These are phyloP conservation scores for Hanseniaspora gamundiae DNA, from an alignment of 1,139 yeast species.

Conservation along the genomic window DNA sequence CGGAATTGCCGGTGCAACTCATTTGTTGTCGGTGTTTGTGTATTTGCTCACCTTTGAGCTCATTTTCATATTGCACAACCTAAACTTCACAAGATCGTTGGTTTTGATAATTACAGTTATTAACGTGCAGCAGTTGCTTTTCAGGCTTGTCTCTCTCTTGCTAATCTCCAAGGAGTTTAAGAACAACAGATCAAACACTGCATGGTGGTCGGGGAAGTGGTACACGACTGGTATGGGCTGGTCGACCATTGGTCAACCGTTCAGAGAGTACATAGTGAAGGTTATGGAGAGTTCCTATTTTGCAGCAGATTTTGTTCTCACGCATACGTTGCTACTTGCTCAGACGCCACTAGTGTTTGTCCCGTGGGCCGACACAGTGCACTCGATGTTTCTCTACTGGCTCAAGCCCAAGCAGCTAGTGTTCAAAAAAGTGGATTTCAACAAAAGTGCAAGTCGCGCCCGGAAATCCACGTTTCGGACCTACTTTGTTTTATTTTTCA, in stretches of 20 bases:
- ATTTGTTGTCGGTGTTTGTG: slow-evolving; percentile 37
- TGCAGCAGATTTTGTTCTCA: slow-evolving; percentile 58
- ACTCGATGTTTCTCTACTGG: slow-evolving; percentile 74
- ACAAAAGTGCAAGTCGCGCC: slow-evolving; percentile 26
- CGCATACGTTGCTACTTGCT: slow-evolving; percentile 48
- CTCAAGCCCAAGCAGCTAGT: slow-evolving; percentile 48
- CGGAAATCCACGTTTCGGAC: slow-evolving; percentile 29
- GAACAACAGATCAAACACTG: slow-evolving; percentile 42
- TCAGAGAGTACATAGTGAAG: slow-evolving; percentile 59
- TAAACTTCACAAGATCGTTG: slow-evolving; percentile 45
- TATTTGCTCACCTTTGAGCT: slow-evolving; percentile 47
- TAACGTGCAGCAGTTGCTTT: slow-evolving; percentile 42
- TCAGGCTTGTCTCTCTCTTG: slow-evolving; percentile 34
- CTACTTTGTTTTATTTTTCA: slow-evolving; percentile 34
- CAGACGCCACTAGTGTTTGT: slow-evolving; percentile 53
- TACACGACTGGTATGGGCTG: slow-evolving; percentile 45
- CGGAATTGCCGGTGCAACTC: slow-evolving; percentile 39
- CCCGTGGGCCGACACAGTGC: slow-evolving; percentile 69
- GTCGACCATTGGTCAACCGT: slow-evolving; percentile 48
- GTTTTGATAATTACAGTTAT: slow-evolving; percentile 46
- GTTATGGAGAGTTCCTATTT: slow-evolving; percentile 55
- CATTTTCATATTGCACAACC: slow-evolving; percentile 51
- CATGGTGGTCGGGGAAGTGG: slow-evolving; percentile 92
- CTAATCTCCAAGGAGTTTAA: slow-evolving; percentile 49
- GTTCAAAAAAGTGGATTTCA: slow-evolving; percentile 32